phyloP scores from a whole-genome alignment of 192 early-diverging fungal species.

The Coemansia sp. region DNA sequence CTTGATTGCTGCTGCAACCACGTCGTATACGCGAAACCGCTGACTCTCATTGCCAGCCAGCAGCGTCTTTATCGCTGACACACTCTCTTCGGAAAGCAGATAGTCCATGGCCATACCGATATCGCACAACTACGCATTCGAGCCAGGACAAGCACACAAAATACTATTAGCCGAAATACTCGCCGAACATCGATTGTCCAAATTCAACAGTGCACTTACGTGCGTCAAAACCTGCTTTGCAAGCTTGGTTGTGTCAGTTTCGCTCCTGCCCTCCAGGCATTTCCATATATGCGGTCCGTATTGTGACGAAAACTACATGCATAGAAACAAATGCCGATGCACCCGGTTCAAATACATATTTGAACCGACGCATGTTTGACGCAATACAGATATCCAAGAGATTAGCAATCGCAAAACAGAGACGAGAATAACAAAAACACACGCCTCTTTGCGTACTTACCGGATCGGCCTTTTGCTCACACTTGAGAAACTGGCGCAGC shows the following conservation, averaged over 20 bases:
- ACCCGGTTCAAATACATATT: not conserved
- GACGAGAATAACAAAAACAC: slow-evolving; percentile 3
- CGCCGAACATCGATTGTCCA: not conserved
- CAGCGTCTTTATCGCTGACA: slow-evolving; percentile 14
- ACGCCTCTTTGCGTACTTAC: slow-evolving; percentile 23
- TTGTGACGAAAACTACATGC: slow-evolving; percentile 36
- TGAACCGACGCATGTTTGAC: not conserved
- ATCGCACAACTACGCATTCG: slow-evolving; percentile 14
- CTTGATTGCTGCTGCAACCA: slow-evolving; percentile 22
- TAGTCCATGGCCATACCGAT: slow-evolving; percentile 33
- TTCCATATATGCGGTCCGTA: slow-evolving; percentile 48
- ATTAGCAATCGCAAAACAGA: not conserved
- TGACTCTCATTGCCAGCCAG: slow-evolving; percentile 33
- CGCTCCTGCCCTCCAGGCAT: slow-evolving; percentile 35
- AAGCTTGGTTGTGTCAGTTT: slow-evolving; percentile 35
- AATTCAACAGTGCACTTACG: not conserved
- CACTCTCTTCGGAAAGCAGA: slow-evolving; percentile 27
- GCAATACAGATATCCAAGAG: slow-evolving; percentile 2
- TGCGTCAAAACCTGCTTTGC: slow-evolving; percentile 30
- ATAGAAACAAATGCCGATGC: slow-evolving; percentile 7
- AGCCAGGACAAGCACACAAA: not conserved
- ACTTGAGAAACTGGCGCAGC: slow-evolving; percentile 49
- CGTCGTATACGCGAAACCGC: slow-evolving; percentile 51
- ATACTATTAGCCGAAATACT: not conserved
- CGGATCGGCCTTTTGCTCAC: slow-evolving; percentile 25